Evolutionary conservation across 257 asterid species (phyloP).

Genomic region (Nyctanthes arbortristis): DNA sequence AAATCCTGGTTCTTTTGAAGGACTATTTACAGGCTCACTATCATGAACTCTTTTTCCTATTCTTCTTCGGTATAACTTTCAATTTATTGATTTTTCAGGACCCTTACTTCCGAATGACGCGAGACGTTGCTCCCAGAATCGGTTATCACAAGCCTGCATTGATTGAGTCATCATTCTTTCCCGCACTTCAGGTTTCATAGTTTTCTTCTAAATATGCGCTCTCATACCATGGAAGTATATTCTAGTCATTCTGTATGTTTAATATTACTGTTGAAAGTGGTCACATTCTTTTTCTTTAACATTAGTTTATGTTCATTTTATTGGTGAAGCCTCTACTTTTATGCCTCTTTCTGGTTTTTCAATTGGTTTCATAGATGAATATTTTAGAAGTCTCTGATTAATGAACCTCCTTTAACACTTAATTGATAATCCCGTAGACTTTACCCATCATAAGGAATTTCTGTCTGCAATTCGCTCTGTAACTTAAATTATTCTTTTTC

Average conservation of each 20-base stretch:
- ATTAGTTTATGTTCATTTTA: not conserved
- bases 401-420: no score
- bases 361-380: no score
- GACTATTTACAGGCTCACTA: no score
- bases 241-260: not conserved
- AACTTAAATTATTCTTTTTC: constrained; percentile 5
- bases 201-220: not conserved
- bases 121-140: constrained; percentile 96
- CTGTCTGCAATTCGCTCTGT: constrained; percentile 14
- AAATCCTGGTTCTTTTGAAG: no score
- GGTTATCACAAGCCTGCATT: constrained; percentile 90
- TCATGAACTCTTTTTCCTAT: not conserved
- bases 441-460: not conserved
- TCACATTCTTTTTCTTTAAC: not conserved
- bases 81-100: constrained; percentile 53
- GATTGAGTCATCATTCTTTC: constrained; percentile 92
- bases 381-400: not conserved
- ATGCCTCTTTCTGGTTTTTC: not conserved
- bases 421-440: not conserved
- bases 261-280: not conserved
- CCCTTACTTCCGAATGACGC: constrained; percentile 97
- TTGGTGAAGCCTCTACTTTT: not conserved
- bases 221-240: not conserved
- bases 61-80: not conserved
- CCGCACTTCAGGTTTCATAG: constrained; percentile 84